phyloP scores from a whole-genome alignment of 768 basidiomycete genomes.

The Pleurotus giganteus region DNA sequence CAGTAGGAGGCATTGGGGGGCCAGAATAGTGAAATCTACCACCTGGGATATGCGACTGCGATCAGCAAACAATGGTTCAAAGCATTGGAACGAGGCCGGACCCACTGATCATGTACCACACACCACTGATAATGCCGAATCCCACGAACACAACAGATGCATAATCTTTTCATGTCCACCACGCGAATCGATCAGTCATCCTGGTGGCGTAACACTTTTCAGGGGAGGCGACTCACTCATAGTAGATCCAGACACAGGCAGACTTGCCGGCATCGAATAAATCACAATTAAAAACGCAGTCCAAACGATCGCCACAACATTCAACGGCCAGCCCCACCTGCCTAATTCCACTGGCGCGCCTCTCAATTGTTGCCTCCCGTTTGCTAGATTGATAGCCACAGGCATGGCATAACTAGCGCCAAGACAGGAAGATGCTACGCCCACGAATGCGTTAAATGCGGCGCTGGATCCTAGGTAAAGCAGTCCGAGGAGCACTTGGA shows the following conservation, averaged over 20 bases:
- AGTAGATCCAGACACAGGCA: conserved; percentile 49
- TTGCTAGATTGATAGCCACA: conserved; percentile 47
- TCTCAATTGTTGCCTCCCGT: conserved; percentile 40
- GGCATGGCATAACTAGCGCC: conserved; percentile 66
- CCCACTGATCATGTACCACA: conserved; percentile 65
- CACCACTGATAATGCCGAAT: conserved; percentile 53
- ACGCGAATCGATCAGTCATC: neutral
- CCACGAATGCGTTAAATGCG: conserved; percentile 68
- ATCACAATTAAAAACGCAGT: conserved; percentile 58
- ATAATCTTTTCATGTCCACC: conserved; percentile 44
- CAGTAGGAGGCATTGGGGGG: neutral
- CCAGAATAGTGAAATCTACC: conserved; percentile 5
- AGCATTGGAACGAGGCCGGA: conserved; percentile 21
- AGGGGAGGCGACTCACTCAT: conserved; percentile 40
- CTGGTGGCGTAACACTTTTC: neutral
- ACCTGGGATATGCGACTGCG: neutral
- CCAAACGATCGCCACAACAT: conserved; percentile 57
- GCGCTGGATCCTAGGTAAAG: conserved; percentile 61
- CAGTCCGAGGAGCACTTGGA: conserved; percentile 60
- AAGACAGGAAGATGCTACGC: conserved; percentile 65
- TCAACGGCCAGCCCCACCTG: conserved; percentile 40
- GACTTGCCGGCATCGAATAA: conserved; percentile 65
- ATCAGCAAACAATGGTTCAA: neutral
- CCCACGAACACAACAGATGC: conserved; percentile 67
- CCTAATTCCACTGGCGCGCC: conserved; percentile 55